A percentile compares a stretch with the other conserved stretches of the same genome.
phyloP scores from a whole-genome alignment of 352 stramenopile species.

The Pythium brachiatum region DNA sequence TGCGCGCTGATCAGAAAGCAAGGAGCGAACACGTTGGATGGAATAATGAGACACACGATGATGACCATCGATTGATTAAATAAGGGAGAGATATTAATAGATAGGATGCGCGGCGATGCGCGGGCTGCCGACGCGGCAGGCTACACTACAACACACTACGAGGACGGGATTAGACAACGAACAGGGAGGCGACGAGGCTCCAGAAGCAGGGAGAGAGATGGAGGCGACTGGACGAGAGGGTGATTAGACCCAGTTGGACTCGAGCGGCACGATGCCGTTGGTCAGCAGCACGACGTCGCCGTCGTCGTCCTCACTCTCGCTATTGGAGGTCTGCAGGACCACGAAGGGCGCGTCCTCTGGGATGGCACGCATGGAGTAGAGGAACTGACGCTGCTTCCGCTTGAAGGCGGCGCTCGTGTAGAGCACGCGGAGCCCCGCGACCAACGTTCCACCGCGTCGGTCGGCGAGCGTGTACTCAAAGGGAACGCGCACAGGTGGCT shows the following conservation, averaged over 20 bases:
- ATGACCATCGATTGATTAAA: slow-evolving; percentile 1
- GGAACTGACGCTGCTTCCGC: slow-evolving; percentile 40
- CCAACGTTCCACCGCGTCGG: slow-evolving; percentile 44
- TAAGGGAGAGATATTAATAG: slow-evolving; percentile 5
- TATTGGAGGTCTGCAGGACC: slow-evolving; percentile 8
- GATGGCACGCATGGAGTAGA: slow-evolving; percentile 37
- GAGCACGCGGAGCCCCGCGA: slow-evolving; percentile 43
- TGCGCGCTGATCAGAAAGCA: no score
- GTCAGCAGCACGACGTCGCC: slow-evolving; percentile 15
- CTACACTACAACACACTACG: background rate
- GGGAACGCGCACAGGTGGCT: slow-evolving; percentile 50
- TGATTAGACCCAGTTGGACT: slow-evolving; percentile 20
- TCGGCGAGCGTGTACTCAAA: slow-evolving; percentile 49
- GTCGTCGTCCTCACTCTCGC: slow-evolving; percentile 13
- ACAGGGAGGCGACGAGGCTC: no score
- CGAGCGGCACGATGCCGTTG: slow-evolving; percentile 11
- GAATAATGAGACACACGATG: background rate
- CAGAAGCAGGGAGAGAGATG: no score
- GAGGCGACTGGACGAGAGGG: no score
- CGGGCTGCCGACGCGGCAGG: background rate
- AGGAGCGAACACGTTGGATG: background rate
- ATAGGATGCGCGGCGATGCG: background rate
- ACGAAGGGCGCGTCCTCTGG: slow-evolving; percentile 26
- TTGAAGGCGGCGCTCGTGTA: slow-evolving; percentile 66
- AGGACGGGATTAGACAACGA: background rate